These are phyloP conservation scores for Coemansia sp. DNA, from an alignment of 192 early-diverging fungal genomes.

Conservation along the genomic window DNA sequence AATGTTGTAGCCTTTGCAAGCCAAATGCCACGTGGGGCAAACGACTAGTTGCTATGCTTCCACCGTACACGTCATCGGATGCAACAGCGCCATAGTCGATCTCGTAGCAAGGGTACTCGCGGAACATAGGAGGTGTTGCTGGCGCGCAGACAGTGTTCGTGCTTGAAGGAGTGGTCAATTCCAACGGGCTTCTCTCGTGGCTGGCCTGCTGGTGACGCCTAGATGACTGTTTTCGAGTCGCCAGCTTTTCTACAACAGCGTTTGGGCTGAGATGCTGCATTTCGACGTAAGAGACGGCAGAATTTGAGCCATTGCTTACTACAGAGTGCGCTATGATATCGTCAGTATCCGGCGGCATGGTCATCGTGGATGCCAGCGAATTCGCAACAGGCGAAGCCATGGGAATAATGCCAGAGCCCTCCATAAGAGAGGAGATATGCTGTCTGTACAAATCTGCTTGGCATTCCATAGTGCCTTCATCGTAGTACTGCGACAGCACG, in stretches of 20 bases:
- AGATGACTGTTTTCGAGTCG: background rate
- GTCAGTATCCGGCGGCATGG: background rate
- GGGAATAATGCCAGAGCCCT: slow-evolving; percentile 1
- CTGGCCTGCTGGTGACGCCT: background rate
- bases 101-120: slow-evolving; percentile 2
- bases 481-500: slow-evolving; percentile 27
- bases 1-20: background rate
- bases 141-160: slow-evolving; percentile 11
- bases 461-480: slow-evolving; percentile 9
- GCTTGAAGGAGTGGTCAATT: slow-evolving; percentile 34
- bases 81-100: background rate
- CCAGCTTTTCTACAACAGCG: background rate
- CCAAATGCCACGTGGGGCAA: slow-evolving; percentile 7
- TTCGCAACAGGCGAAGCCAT: slow-evolving; percentile 14
- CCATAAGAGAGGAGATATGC: background rate
- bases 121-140: slow-evolving; percentile 12
- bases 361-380: background rate
- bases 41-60: background rate
- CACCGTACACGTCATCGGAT: background rate
- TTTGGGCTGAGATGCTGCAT: background rate
- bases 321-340: background rate
- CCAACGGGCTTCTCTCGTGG: slow-evolving; percentile 2
- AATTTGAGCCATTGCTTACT: background rate
- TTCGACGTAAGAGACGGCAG: background rate
- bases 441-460: slow-evolving; percentile 8